Conservation (phyloP, 768 basidiomycete species). For the Mycena pura region DNA sequence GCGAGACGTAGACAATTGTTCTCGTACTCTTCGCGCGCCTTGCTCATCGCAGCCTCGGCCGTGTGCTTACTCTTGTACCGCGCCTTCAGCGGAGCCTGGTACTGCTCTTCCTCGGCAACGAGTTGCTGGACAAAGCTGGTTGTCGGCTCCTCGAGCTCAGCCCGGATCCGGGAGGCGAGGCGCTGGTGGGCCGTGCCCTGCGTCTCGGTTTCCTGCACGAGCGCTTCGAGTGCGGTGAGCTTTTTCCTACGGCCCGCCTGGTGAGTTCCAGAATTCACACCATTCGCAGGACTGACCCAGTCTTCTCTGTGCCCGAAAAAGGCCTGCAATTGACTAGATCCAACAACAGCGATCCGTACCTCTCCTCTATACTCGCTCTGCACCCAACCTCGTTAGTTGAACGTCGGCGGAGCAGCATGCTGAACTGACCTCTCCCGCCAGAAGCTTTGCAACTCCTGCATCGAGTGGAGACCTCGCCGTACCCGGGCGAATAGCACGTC, state of each 20-base stretch:
- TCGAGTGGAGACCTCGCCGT: constrained; percentile 82
- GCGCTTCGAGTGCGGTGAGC: constrained; percentile 76
- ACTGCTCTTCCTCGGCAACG: constrained; percentile 71
- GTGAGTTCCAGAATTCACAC: background rate
- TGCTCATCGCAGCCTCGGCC: constrained; percentile 82
- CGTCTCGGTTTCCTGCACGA: constrained; percentile 82
- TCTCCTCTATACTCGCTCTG: constrained; percentile 90
- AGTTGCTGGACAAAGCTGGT: constrained; percentile 66
- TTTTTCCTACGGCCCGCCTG: constrained; percentile 64
- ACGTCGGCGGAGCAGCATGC: background rate
- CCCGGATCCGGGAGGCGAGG: constrained; percentile 75
- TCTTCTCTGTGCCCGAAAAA: constrained; percentile 84
- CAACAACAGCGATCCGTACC: constrained; percentile 85
- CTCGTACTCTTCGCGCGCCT: constrained; percentile 93
- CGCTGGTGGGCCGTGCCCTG: constrained; percentile 75
- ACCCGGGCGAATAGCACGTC: constrained; percentile 89
- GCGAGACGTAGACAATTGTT: constrained; percentile 91
- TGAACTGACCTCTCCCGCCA: constrained; percentile 89
- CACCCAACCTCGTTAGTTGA: constrained; percentile 4
- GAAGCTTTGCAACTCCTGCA: constrained; percentile 84
- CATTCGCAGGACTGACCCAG: constrained; percentile 69
- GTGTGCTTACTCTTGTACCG: constrained; percentile 86
- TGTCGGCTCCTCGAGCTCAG: constrained; percentile 72
- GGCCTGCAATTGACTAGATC: no score
- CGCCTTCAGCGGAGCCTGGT: constrained; percentile 83